phyloP scores from a whole-genome alignment of 2,329 filamentous ascomycete species.

The Calonectria multiphialidica region DNA sequence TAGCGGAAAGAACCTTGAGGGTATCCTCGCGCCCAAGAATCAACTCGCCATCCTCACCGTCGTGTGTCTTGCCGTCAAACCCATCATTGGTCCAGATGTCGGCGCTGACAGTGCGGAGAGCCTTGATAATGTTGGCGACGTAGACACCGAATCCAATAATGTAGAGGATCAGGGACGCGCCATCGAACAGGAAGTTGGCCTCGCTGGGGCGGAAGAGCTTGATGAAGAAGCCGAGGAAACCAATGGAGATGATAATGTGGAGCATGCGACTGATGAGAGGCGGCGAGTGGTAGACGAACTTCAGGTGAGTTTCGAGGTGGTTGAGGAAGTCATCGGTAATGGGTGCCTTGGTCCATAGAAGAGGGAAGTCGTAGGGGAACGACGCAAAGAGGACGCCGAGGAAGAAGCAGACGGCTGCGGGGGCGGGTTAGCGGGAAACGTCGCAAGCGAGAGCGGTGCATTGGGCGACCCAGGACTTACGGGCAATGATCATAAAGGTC shows the following conservation, averaged over 20 bases:
- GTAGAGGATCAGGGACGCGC: constrained; percentile 84
- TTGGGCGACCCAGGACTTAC: constrained; percentile 67
- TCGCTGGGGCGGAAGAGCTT: constrained; percentile 96
- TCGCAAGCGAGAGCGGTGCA: neutral
- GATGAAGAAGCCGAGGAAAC: constrained; percentile 87
- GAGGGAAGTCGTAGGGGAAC: constrained; percentile 95
- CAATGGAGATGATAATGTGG: constrained; percentile 91
- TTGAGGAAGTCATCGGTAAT: constrained; percentile 79
- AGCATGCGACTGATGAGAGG: constrained; percentile 93
- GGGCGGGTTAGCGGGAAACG: constrained; percentile 8
- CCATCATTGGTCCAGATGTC: constrained; percentile 70
- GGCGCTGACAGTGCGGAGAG: constrained; percentile 83
- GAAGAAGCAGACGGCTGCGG: constrained; percentile 90
- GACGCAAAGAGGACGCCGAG: constrained; percentile 96
- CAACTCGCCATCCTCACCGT: constrained; percentile 67
- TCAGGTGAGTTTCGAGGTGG: constrained; percentile 89
- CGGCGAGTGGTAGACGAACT: constrained; percentile 90
- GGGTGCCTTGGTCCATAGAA: constrained; percentile 81
- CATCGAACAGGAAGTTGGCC: constrained; percentile 95
- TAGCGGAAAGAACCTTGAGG: constrained; percentile 89
- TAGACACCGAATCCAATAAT: constrained; percentile 93
- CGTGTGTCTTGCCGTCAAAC: constrained; percentile 50
- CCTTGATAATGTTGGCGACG: constrained; percentile 96
- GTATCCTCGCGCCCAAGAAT: constrained; percentile 88
- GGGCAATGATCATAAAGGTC: constrained; percentile 96